Evolutionary conservation across 1,284 basidiomycete genomes (phyloP).

Genomic region (Ganoderma meredithae): DNA sequence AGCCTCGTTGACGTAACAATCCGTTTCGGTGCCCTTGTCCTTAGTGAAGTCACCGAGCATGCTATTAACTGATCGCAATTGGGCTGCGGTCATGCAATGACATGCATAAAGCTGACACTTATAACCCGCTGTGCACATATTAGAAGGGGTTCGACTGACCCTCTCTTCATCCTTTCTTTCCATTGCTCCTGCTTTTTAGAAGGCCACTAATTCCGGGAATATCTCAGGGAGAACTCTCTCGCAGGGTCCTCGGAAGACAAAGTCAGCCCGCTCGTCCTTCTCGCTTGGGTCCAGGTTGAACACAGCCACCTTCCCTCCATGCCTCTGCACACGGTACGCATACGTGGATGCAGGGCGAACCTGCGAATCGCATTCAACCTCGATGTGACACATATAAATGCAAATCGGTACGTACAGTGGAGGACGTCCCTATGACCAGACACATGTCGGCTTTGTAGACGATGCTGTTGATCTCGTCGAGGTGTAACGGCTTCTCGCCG

Average conservation of each 20-base stretch:
- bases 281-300: conserved; percentile 58
- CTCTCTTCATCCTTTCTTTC: background rate
- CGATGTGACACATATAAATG: background rate
- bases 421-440: conserved; percentile 50
- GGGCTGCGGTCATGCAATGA: too few relatives aligned
- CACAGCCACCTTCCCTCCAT: conserved; percentile 60
- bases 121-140: too few relatives aligned
- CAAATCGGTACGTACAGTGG: conserved; percentile 36
- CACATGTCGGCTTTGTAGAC: conserved; percentile 46
- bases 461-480: conserved; percentile 41
- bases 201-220: background rate
- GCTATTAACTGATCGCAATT: too few relatives aligned
- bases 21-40: too few relatives aligned
- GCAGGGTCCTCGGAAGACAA: conserved; percentile 49
- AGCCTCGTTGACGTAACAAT: too few relatives aligned
- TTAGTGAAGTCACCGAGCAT: too few relatives aligned
- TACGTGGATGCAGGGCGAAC: conserved; percentile 48
- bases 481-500: conserved; percentile 41
- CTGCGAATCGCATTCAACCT: conserved; percentile 18
- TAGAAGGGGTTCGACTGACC: background rate
- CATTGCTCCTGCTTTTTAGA: background rate
- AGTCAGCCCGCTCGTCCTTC: conserved; percentile 43
- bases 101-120: too few relatives aligned
- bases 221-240: conserved; percentile 30
- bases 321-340: conserved; percentile 42